A percentile compares a stretch with the other conserved stretches of the same genome.
Evolutionary conservation across 345 rosid genomes (phyloP).

Genomic region (Hibiscus mutabilis): DNA sequence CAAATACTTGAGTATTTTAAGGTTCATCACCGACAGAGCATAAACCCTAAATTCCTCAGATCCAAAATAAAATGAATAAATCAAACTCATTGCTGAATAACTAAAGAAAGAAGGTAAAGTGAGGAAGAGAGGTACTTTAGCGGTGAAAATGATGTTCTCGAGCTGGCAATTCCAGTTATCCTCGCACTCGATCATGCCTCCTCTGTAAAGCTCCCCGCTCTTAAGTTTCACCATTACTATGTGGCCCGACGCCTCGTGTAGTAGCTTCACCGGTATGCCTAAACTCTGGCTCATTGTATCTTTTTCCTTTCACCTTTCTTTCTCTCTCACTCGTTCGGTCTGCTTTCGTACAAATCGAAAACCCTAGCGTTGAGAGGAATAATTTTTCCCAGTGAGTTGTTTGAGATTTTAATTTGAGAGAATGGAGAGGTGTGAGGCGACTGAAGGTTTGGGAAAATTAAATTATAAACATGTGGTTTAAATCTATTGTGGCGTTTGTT

Average conservation of each 20-base stretch:
- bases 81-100: not conserved
- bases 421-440: too few relatives aligned
- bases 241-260: conserved; percentile 82
- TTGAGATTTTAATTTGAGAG: too few relatives aligned
- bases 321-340: not conserved
- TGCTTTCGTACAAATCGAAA: conserved; percentile 12
- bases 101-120: not conserved
- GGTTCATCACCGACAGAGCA: not conserved
- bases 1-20: not conserved
- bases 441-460: too few relatives aligned
- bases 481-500: too few relatives aligned
- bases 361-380: conserved; percentile 33
- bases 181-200: conserved; percentile 89
- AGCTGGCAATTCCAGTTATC: conserved; percentile 95
- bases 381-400: not conserved
- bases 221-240: conserved; percentile 78
- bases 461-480: too few relatives aligned
- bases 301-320: not conserved
- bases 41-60: not conserved
- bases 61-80: not conserved
- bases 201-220: conserved; percentile 86
- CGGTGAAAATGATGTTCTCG: conserved; percentile 71
- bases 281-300: conserved; percentile 67
- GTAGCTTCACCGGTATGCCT: conserved; percentile 83
- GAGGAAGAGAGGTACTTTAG: conserved; percentile 34